Percentiles rank a stretch among this genome's conserved stretches.
Evolutionary conservation across 75 land plant genomes (phyloP).

Genomic region (Sequoiadendron giganteum): DNA sequence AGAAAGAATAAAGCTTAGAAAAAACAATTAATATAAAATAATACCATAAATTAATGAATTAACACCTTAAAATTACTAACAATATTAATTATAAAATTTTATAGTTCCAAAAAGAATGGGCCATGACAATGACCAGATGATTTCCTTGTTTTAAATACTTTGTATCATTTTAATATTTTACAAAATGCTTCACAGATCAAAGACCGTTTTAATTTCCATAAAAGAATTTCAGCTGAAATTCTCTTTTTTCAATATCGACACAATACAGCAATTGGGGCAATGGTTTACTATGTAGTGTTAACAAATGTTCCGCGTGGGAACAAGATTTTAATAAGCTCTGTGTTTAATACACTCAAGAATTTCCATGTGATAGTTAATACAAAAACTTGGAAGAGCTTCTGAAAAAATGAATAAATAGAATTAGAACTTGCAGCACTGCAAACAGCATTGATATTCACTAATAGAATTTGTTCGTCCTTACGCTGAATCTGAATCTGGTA

Average conservation of each 20-base stretch:
- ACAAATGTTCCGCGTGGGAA: background rate
- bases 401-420: conserved; percentile 2
- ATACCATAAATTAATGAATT: too few species aligned
- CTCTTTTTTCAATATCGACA: background rate
- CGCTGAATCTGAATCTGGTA: background rate
- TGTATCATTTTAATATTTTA: background rate
- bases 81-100: too few species aligned
- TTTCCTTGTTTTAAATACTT: too few species aligned
- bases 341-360: background rate
- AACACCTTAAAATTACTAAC: too few species aligned
- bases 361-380: background rate
- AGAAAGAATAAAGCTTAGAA: too few species aligned
- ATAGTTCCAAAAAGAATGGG: too few species aligned
- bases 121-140: too few species aligned
- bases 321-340: background rate
- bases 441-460: background rate
- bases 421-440: background rate
- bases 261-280: background rate
- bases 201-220: background rate
- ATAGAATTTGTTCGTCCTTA: background rate
- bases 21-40: too few species aligned
- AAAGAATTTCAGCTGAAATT: background rate
- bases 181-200: background rate
- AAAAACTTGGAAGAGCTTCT: background rate
- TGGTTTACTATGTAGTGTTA: background rate